These are phyloP conservation scores for Inga oerstediana DNA, from an alignment of 306 rosid species.

Conservation along the genomic window DNA sequence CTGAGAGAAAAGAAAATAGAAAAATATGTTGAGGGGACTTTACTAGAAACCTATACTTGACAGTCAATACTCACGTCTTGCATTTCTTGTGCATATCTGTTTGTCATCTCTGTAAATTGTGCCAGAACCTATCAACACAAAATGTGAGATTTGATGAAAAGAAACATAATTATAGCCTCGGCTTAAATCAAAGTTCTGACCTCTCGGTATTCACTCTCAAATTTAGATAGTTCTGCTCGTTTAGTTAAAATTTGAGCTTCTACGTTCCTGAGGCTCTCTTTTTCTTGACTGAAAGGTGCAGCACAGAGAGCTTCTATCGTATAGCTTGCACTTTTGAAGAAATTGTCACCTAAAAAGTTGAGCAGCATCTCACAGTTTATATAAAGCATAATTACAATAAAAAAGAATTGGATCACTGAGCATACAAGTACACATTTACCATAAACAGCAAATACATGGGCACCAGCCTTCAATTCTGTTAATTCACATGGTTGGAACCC, in stretches of 20 bases:
- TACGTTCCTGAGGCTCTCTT: conserved; percentile 67
- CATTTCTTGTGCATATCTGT: conserved; percentile 91
- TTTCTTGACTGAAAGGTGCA: conserved; percentile 71
- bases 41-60: conserved; percentile 8
- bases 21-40: background rate
- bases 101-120: conserved; percentile 95
- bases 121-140: conserved; percentile 70
- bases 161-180: conserved; percentile 10
- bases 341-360: conserved; percentile 84
- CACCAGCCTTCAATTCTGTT: conserved; percentile 89
- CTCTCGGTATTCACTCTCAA: conserved; percentile 97
- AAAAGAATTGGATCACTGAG: conserved; percentile 16
- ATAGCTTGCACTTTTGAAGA: conserved; percentile 94
- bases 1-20: background rate
- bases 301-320: conserved; percentile 87
- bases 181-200: conserved; percentile 45
- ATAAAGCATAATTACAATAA: conserved; percentile 13
- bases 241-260: conserved; percentile 87
- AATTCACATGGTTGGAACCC: conserved; percentile 97
- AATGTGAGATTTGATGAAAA: conserved; percentile 28
- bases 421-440: conserved; percentile 52
- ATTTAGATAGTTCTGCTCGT: conserved; percentile 89
- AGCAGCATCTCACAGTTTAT: conserved; percentile 21
- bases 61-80: conserved; percentile 65
- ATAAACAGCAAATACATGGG: conserved; percentile 91